Evolutionary conservation across 192 early-diverging fungal genomes (phyloP).

Genomic region (Coemansia sp.): DNA sequence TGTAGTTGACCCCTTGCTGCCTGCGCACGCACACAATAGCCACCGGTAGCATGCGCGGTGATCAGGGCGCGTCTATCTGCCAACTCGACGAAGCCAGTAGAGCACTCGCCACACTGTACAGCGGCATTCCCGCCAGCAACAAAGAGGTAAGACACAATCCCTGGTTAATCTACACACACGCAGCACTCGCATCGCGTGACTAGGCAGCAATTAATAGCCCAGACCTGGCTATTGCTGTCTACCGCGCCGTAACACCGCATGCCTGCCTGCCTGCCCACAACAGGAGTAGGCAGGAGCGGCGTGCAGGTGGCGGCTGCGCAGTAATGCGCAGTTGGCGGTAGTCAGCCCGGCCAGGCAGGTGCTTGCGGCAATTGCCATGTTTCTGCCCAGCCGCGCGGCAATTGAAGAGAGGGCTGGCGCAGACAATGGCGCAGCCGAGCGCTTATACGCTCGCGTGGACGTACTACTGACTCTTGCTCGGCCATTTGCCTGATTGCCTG

Average conservation of each 20-base stretch:
- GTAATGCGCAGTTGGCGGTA: not conserved
- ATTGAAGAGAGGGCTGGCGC: not conserved
- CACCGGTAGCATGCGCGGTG: conserved; percentile 31
- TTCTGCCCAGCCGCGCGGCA: too few relatives aligned
- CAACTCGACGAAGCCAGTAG: conserved; percentile 45
- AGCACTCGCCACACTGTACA: conserved; percentile 41
- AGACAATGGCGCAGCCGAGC: conserved; percentile 5
- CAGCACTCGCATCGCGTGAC: too few relatives aligned
- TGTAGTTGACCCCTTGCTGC: not conserved
- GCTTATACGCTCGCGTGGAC: not conserved
- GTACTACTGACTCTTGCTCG: too few relatives aligned
- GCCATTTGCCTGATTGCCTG: too few relatives aligned
- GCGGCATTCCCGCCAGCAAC: conserved; percentile 20
- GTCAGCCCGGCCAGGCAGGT: too few relatives aligned
- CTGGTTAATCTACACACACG: too few relatives aligned
- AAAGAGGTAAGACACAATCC: conserved; percentile 25
- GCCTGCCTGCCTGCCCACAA: too few relatives aligned
- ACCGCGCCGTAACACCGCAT: too few relatives aligned
- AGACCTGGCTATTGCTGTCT: too few relatives aligned
- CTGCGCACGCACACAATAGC: not conserved
- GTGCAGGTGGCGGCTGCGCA: conserved; percentile 1
- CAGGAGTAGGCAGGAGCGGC: not conserved
- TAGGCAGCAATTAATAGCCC: too few relatives aligned
- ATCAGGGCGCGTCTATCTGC: conserved; percentile 28
- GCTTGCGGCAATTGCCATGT: too few relatives aligned